Evolutionary conservation across 441 rosid species (phyloP).

Genomic region (Metrosideros polymorpha): DNA sequence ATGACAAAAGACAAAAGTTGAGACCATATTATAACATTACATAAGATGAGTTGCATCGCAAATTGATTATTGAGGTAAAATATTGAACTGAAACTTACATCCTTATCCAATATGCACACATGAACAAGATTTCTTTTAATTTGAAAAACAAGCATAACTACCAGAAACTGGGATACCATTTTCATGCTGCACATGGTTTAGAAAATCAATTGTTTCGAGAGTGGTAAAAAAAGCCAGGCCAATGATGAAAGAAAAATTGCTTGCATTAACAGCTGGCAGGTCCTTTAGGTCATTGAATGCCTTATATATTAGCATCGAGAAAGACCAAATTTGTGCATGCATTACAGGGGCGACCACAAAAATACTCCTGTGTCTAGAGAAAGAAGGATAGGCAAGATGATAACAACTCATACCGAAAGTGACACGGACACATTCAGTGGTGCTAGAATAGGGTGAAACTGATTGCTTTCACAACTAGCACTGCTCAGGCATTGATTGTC

Average conservation of each 20-base stretch:
- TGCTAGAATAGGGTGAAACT: conserved; percentile 41
- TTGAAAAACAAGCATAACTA: neutral
- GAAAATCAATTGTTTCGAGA: neutral
- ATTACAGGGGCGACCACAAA: neutral
- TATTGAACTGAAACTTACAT: neutral
- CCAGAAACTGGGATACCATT: neutral
- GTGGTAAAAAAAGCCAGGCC: neutral
- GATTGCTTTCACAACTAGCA: conserved; percentile 32
- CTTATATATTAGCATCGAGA: neutral
- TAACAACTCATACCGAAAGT: conserved; percentile 49
- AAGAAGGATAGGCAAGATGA: neutral
- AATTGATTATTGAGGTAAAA: neutral
- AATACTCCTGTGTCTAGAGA: neutral
- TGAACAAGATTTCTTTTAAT: neutral
- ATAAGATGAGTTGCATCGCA: neutral
- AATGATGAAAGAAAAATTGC: neutral
- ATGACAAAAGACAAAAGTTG: neutral
- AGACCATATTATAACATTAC: neutral
- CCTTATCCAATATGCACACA: neutral
- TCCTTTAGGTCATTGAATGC: neutral
- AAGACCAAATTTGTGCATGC: neutral
- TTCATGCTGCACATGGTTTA: neutral
- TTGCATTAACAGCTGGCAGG: neutral
- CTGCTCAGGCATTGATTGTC: conserved; percentile 28
- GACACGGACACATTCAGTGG: conserved; percentile 53